Evolutionary conservation across 2,329 filamentous ascomycete genomes (phyloP).

Genomic region (Cladophialophora carrionii): DNA sequence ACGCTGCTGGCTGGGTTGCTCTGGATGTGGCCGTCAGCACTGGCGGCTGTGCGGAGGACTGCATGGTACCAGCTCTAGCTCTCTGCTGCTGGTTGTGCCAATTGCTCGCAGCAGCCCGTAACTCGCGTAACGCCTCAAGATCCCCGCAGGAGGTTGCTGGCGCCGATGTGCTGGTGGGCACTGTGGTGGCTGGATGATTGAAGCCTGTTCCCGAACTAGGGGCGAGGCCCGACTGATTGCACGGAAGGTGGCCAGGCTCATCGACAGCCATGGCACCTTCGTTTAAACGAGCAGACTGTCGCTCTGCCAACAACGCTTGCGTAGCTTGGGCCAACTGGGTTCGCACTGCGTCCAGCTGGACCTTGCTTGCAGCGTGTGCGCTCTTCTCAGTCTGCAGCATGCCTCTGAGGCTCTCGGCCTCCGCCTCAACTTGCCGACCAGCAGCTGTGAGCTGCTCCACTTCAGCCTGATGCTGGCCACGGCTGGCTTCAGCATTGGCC

Average conservation of each 20-base stretch:
- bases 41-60: not conserved
- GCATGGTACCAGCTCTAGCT: not conserved
- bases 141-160: not conserved
- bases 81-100: slow-evolving; percentile 1
- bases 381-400: not conserved
- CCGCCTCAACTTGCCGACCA: not conserved
- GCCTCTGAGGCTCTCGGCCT: not conserved
- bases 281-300: not conserved
- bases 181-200: not conserved
- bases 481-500: not conserved
- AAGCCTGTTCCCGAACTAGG: not conserved
- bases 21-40: not conserved
- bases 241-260: not conserved
- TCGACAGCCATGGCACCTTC: not conserved
- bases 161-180: not conserved
- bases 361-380: not conserved
- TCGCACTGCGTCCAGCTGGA: not conserved
- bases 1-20: not conserved
- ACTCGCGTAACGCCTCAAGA: not conserved
- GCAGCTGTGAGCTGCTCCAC: not conserved
- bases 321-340: not conserved
- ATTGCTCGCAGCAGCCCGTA: not conserved
- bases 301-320: not conserved
- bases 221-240: not conserved
- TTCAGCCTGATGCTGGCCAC: not conserved